phyloP scores from a whole-genome alignment of 2,329 filamentous ascomycete species.

The Fusarium drepaniforme region DNA sequence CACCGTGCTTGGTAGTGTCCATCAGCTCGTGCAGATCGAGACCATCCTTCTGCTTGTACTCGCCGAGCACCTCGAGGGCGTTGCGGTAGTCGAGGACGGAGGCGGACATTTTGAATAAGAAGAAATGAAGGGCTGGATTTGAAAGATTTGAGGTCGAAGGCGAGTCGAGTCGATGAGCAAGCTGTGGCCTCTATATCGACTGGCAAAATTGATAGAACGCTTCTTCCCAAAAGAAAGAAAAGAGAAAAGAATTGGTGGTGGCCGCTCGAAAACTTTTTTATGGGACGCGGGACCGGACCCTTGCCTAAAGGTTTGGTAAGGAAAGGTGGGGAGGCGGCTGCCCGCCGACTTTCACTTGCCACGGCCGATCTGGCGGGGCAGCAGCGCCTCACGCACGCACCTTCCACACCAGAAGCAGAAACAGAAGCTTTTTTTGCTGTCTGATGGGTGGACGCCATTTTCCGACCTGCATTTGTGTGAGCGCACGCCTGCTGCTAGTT shows the following conservation, averaged over 20 bases:
- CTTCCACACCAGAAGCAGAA: constrained; percentile 1
- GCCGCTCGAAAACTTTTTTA: constrained; percentile 57
- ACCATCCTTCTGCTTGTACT: constrained; percentile 86
- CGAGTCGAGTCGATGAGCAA: constrained; percentile 48
- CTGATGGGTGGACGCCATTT: background rate
- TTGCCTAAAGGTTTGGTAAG: constrained; percentile 7
- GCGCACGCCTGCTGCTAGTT: background rate
- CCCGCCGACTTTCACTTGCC: constrained; percentile 3
- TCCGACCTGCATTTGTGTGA: background rate
- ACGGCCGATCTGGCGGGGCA: constrained; percentile 32
- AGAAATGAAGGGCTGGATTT: constrained; percentile 45
- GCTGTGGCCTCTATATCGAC: constrained; percentile 48
- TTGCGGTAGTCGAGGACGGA: constrained; percentile 77
- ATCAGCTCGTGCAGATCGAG: constrained; percentile 88
- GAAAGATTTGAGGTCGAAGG: constrained; percentile 57
- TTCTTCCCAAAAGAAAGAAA: constrained; percentile 67
- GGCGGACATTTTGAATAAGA: constrained; percentile 72
- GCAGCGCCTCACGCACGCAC: constrained; percentile 7
- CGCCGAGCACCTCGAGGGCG: constrained; percentile 84
- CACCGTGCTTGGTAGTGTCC: constrained; percentile 91
- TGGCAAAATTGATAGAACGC: constrained; percentile 57
- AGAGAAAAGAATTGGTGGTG: constrained; percentile 52
- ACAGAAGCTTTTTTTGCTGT: background rate
- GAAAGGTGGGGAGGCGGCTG: background rate
- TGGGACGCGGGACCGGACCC: constrained; percentile 41